Percentiles rank a stretch among this genome's conserved stretches.
Evolutionary conservation across 495 filamentous ascomycete species (phyloP).

Genomic region (Aspergillus conjunctus): DNA sequence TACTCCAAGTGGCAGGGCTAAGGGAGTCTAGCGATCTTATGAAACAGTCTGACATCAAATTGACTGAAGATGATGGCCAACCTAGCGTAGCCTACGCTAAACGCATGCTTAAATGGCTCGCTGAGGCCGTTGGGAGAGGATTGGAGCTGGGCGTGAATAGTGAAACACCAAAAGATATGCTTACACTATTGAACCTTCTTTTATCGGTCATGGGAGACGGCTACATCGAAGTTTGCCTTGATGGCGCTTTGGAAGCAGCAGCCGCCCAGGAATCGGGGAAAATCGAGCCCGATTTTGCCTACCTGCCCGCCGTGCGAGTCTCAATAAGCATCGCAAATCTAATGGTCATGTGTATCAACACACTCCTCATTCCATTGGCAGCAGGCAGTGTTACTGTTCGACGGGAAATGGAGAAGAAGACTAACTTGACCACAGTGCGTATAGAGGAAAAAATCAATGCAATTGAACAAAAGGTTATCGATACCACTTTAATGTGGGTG

Average conservation of each 20-base stretch:
- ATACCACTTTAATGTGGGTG: constrained; percentile 79
- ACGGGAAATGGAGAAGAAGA: constrained; percentile 86
- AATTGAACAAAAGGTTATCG: constrained; percentile 83
- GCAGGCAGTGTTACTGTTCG: constrained; percentile 85
- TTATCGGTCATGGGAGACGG: constrained; percentile 88
- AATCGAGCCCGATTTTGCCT: constrained; percentile 84
- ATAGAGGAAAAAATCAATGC: constrained; percentile 88
- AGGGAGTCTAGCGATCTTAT: constrained; percentile 53
- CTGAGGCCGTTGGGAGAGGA: constrained; percentile 90
- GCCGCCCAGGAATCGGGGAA: constrained; percentile 74
- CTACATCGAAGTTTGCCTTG: constrained; percentile 91
- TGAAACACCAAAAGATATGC: constrained; percentile 93
- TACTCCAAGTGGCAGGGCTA: constrained; percentile 80
- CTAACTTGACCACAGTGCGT: constrained; percentile 67
- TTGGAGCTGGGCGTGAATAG: constrained; percentile 82
- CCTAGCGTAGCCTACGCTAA: constrained; percentile 85
- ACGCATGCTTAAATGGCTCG: constrained; percentile 96
- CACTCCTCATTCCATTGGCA: constrained; percentile 87
- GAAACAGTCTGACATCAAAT: constrained; percentile 71
- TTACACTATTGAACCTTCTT: constrained; percentile 80
- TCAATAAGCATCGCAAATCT: constrained; percentile 89
- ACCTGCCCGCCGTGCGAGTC: constrained; percentile 74
- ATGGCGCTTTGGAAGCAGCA: constrained; percentile 77
- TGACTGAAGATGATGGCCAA: constrained; percentile 83
- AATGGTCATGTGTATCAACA: constrained; percentile 87